Evolutionary conservation across 2,329 filamentous ascomycete genomes (phyloP).

Genomic region (Tricladium varicosporioides): DNA sequence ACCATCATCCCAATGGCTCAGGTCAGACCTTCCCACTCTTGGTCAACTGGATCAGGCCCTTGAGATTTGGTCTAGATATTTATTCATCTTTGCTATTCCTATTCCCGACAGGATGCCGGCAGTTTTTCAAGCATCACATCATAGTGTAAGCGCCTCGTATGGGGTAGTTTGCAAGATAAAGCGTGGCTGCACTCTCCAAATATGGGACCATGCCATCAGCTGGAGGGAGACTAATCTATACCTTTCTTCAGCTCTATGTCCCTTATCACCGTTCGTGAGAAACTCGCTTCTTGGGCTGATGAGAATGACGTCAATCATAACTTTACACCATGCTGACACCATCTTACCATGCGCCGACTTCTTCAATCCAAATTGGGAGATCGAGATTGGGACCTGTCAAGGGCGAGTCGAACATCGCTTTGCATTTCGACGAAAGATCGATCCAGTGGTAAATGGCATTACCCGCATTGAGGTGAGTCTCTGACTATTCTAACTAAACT

Average conservation of each 20-base stretch:
- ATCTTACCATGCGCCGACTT: conserved; percentile 55
- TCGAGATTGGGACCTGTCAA: conserved; percentile 58
- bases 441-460: conserved; percentile 65
- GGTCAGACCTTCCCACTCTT: conserved; percentile 44
- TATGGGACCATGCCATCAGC: conserved; percentile 63
- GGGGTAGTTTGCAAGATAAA: conserved; percentile 62
- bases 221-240: conserved; percentile 48
- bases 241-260: conserved; percentile 30
- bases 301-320: conserved; percentile 24
- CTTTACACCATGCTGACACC: conserved; percentile 53
- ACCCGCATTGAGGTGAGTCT: conserved; percentile 44
- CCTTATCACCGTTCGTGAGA: conserved; percentile 27
- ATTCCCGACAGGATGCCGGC: conserved; percentile 43
- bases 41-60: conserved; percentile 44
- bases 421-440: conserved; percentile 57
- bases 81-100: conserved; percentile 47
- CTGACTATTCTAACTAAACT: no score
- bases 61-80: conserved; percentile 45
- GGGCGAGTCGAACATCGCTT: conserved; percentile 57
- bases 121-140: conserved; percentile 63
- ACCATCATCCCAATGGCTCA: conserved; percentile 37
- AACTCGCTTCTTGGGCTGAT: conserved; percentile 29
- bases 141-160: conserved; percentile 59
- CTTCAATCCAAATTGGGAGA: conserved; percentile 64
- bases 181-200: conserved; percentile 56